Evolutionary conservation across 2,329 filamentous ascomycete species (phyloP).

Genomic region (Ploettnerulaceae sp.): DNA sequence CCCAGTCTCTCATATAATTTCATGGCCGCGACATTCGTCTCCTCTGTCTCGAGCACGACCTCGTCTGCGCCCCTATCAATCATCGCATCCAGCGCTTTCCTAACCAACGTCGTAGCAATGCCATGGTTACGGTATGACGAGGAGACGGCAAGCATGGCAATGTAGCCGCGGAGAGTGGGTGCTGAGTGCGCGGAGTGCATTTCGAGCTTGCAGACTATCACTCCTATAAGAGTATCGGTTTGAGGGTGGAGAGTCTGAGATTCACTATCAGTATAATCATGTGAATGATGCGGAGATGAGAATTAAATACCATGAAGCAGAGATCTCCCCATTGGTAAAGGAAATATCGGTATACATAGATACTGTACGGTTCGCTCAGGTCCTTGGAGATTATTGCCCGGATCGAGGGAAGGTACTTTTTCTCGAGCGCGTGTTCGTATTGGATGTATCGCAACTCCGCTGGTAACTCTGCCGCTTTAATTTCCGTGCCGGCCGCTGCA

Average conservation of each 20-base stretch:
- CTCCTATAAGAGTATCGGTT: slow-evolving; percentile 68
- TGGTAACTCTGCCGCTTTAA: slow-evolving; percentile 32
- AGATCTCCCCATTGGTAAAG: slow-evolving; percentile 95
- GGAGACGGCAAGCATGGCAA: slow-evolving; percentile 95
- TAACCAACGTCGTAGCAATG: slow-evolving; percentile 85
- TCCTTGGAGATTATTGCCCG: slow-evolving; percentile 92
- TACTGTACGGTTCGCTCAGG: slow-evolving; percentile 96
- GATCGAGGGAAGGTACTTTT: slow-evolving; percentile 74
- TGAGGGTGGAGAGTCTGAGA: slow-evolving; percentile 54
- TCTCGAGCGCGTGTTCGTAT: slow-evolving; percentile 57
- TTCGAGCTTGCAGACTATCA: slow-evolving; percentile 93
- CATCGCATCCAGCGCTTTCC: slow-evolving; percentile 89
- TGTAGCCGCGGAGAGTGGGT: slow-evolving; percentile 77
- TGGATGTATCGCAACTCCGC: slow-evolving; percentile 54
- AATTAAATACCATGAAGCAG: slow-evolving; percentile 75
- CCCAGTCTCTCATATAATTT: slow-evolving; percentile 89
- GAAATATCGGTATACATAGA: slow-evolving; percentile 98
- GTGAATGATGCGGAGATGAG: not conserved
- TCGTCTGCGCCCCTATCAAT: slow-evolving; percentile 78
- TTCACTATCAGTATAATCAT: not conserved
- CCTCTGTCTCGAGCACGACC: slow-evolving; percentile 93
- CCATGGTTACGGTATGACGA: slow-evolving; percentile 75
- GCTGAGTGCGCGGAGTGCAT: slow-evolving; percentile 77
- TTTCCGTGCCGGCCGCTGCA: not conserved
- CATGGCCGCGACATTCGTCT: slow-evolving; percentile 84